Base-by-base conservation (phyloP, 2,329 filamentous ascomycete species). In the Berkeleyomyces basicola region DNA sequence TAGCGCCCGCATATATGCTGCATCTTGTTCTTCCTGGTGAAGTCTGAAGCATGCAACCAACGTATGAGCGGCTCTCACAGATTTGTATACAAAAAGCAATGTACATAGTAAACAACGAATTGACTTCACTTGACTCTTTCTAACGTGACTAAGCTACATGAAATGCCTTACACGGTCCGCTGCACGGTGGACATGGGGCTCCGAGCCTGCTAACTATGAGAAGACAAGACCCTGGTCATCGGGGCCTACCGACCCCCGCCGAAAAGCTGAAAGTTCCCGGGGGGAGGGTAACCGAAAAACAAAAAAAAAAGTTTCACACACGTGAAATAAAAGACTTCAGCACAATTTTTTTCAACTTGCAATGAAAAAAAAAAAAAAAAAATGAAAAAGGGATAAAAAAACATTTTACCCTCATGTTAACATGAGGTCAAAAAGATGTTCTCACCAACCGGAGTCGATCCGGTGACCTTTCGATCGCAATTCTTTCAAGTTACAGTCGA, bases 401-500 rank as follows among this genome's bases (percentile, higher is more conserved):
- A 14, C 5, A 55, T 33, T 39, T 11, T 10, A 4, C 46, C 14
- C 11, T 36, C 31, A 33, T 43, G 51, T 23, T 7, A 57, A 33
- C 36, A 61, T 9, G 9, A 49, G n/a, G 10, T 33, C 10, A 61
- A 51, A 61, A 61, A 47, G 11, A 46, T 23, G 49, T 4, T 61
- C 58, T 61, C 58, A 61, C 62, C 62, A 63, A 62, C 55, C 61
- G 55, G 53, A 59, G 37, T 59, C 55, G 55, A 59, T 59, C 53
- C 42, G 55, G 31, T 46, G 36, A 57, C 49, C 39, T 58, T 36
- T 55, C 44, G 37, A 51, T 53, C 10, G 16, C 33, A 61, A 53
- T 23, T 23, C 23, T 23, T 23, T 23, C 49, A 61, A 63, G 40
- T 63, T 63, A 63, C 61, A 63, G 62, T 63, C 62, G 62, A 63